These are phyloP conservation scores for Pseudohalonectria lignicola DNA, from an alignment of 2,329 filamentous ascomycete species.

Conservation along the genomic window DNA sequence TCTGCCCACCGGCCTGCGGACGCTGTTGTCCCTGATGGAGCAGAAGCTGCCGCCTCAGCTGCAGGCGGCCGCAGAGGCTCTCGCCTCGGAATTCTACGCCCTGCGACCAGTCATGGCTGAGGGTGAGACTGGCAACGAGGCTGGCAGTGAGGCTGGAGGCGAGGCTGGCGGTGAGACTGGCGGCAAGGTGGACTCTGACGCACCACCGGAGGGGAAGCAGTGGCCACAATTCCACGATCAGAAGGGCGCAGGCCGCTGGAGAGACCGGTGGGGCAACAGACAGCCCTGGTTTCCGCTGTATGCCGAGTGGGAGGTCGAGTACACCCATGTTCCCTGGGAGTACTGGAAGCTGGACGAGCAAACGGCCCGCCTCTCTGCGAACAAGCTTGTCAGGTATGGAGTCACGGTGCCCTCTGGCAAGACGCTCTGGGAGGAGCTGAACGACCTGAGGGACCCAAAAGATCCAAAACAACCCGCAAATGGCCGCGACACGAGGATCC, in stretches of 20 bases:
- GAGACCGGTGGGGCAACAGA: slow-evolving; percentile 19
- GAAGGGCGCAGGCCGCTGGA: slow-evolving; percentile 5
- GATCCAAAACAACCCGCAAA: slow-evolving; percentile 6
- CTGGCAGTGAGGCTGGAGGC: not conserved
- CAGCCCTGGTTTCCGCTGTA: slow-evolving; percentile 30
- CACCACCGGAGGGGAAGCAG: not conserved
- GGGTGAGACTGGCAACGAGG: not conserved
- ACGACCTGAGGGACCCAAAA: not conserved
- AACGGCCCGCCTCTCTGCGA: slow-evolving; percentile 6
- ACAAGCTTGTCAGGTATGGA: slow-evolving; percentile 1
- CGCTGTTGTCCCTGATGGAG: not conserved
- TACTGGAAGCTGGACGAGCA: slow-evolving; percentile 19
- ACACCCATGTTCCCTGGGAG: slow-evolving; percentile 23
- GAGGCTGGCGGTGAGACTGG: not conserved
- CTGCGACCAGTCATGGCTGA: not conserved
- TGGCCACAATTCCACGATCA: slow-evolving; percentile 12
- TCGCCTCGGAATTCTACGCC: not conserved
- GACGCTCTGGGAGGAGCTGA: not conserved
- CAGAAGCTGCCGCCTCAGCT: not conserved
- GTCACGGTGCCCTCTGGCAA: not conserved
- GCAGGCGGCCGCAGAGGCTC: not conserved
- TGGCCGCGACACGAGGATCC: slow-evolving; percentile 10
- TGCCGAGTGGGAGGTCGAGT: slow-evolving; percentile 30
- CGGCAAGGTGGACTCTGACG: not conserved
- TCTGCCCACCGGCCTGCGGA: not conserved